Evolutionary conservation across 139 green algal species (phyloP), one percentile per base, ranked within the genome.

Genomic region (Haematococcus sp.): DNA sequence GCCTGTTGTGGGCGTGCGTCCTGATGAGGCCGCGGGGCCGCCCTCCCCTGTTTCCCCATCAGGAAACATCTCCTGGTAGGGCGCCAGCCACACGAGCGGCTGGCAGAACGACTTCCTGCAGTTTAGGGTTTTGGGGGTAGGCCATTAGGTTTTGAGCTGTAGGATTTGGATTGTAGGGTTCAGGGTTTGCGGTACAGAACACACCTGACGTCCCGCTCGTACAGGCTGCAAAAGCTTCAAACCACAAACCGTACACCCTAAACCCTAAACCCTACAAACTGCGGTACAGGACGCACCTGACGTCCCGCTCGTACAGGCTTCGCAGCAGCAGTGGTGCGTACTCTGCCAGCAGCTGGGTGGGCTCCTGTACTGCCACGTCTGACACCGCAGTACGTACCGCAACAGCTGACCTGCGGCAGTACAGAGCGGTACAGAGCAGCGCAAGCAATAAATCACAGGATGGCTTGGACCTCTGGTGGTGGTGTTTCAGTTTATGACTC

Each of bases 261-360:
- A n/a, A n/a, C n/a, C n/a, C n/a, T n/a, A n/a, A n/a, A n/a, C n/a
- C n/a, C n/a, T n/a, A n/a, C n/a, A n/a, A n/a, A n/a, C n/a, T n/a
- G n/a, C n/a, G n/a, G n/a, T n/a, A n/a, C n/a, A n/a, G n/a, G n/a
- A 65, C 40, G 15, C 40, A 52, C 20, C 92, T 75, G 9, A 84
- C 76, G 44, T 98, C 88, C 2, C 92, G 76, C 55, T 97, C 89
- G 43, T 95, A 94, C 59, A 97, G 76, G n/a, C 69, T 71, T 20
- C 83, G 77, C 32, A 93, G 75, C 55, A 87, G 65, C 3, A 82
- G 17, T 1, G 86, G 87, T 3, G 86, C 85, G 54, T 79, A 87
- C 66, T 86, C 71, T 20, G 31, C 30, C 46, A 93, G 68, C 43
- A 89, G 60, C n/a, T 28, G n/a, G 17, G 33, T 52, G 17, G 33